Base-by-base conservation (phyloP, 2,329 filamentous ascomycete genomes). In the Hymenoscyphus fraxineus region DNA sequence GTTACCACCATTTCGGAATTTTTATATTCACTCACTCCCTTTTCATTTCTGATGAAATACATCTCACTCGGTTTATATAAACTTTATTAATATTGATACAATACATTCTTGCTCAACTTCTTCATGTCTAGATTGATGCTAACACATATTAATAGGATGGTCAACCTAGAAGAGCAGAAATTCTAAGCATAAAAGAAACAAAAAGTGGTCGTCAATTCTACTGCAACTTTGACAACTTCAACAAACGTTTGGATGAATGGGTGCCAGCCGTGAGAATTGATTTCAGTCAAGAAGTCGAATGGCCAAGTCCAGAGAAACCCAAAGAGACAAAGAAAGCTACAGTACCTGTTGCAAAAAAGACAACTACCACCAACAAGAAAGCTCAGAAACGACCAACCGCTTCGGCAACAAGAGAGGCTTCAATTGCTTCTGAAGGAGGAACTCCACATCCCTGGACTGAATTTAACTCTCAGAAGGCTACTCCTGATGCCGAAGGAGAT, bases 251-350 rank as follows among this genome's bases (percentile, higher is more conserved):
- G 19, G 73, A 74, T 65, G 95, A 99, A 81, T 99, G 95, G 95
- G 88, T 99, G 10, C 83, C 90, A 1, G 85, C 90, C 38, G 83
- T 86, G 41, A 86, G 95, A 41, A 92, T 99, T 70, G 92, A 98
- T 76, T 88, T 99, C 64, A 82, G 85, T 1, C 88, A 92, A 70
- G 93, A 97, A 72, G 95, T 99, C 62, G 95, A 99, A 79, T 99
- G 95, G 93, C 95, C 95, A 22, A 89, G 88, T 66, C 92, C 93
- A 10, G 86, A 88, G 70, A 89, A 88, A 73, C 83, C 88, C 0
- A 96, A 97, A 73, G 86, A 88, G 31, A 87, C 86, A 71, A 96
- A 96, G 79, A 88, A 91, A 69, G 83, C 84, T 19, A 82, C 78
- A 77, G 76, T 10, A 76, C 76, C 77, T 5, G 82, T 62, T 72